Conservation (phyloP, 805 yeast species). For the Ogataea ganodermae region DNA sequence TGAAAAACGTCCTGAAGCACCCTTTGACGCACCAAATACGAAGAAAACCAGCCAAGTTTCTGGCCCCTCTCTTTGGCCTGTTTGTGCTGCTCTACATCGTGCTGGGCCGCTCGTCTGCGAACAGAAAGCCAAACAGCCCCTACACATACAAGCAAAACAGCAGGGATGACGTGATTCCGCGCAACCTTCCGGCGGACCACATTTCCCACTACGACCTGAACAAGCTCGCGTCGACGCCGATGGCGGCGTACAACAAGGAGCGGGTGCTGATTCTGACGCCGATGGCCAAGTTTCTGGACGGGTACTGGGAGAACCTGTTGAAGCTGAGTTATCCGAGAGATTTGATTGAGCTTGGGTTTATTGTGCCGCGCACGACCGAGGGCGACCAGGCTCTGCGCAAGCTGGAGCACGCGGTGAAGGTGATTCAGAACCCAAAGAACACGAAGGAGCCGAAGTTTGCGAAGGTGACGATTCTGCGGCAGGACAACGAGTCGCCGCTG, state of each 20-base stretch:
- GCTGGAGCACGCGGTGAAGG: conserved; percentile 75
- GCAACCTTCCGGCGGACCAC: conserved; percentile 68
- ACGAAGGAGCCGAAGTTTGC: conserved; percentile 64
- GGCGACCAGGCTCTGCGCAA: conserved; percentile 78
- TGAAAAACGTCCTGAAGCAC: conserved; percentile 11
- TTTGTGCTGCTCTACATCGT: conserved; percentile 44
- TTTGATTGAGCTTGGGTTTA: conserved; percentile 85
- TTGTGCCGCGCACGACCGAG: conserved; percentile 76
- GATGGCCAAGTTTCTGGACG: conserved; percentile 79
- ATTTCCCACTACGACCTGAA: conserved; percentile 85
- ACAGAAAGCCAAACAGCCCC: conserved; percentile 27
- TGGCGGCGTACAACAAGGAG: conserved; percentile 75
- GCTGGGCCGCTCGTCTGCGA: conserved; percentile 36
- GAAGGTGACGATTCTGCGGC: conserved; percentile 85
- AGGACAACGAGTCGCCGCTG: conserved; percentile 77
- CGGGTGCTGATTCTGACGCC: conserved; percentile 88
- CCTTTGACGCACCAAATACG: conserved; percentile 54
- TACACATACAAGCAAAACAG: conserved; percentile 45
- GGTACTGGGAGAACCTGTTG: conserved; percentile 85
- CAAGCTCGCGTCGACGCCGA: conserved; percentile 66
- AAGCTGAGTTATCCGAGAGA: conserved; percentile 80
- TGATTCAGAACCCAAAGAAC: conserved; percentile 59
- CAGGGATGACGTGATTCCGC: conserved; percentile 52
- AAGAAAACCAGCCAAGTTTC: conserved; percentile 53
- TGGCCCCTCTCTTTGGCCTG: conserved; percentile 49